Evolutionary conservation across 208 protist genomes (phyloP).

Genomic region (Trypanosoma boissoni): DNA sequence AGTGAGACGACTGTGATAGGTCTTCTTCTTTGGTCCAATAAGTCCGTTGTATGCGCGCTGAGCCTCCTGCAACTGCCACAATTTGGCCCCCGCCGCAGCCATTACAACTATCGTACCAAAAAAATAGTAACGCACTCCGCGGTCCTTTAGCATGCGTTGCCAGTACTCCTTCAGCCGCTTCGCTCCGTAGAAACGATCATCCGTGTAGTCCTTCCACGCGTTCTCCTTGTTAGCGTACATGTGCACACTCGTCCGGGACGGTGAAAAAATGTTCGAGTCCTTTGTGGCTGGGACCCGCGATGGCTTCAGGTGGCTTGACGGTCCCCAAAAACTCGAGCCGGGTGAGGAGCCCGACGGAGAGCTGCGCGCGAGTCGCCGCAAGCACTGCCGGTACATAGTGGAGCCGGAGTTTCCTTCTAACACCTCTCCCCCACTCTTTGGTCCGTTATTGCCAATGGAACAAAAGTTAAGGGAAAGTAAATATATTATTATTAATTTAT

Average conservation of each 20-base stretch:
- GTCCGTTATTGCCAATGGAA: background rate
- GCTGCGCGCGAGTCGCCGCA: background rate
- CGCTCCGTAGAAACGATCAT: conserved; percentile 81
- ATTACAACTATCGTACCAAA: conserved; percentile 65
- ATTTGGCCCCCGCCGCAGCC: conserved; percentile 36
- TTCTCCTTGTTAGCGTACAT: conserved; percentile 90
- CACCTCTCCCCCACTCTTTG: too few relatives aligned
- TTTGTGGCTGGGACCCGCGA: background rate
- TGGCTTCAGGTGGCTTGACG: background rate
- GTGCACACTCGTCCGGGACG: conserved; percentile 42
- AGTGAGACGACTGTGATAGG: conserved; percentile 78
- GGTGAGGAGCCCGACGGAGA: background rate
- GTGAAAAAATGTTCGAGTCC: conserved; percentile 12
- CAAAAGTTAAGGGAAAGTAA: background rate
- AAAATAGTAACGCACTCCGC: conserved; percentile 77
- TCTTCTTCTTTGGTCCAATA: conserved; percentile 77
- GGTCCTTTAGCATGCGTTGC: conserved; percentile 60
- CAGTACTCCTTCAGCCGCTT: conserved; percentile 78
- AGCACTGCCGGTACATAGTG: background rate
- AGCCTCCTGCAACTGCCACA: conserved; percentile 59
- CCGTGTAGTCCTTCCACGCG: conserved; percentile 78
- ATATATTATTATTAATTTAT: background rate
- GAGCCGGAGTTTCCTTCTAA: too few relatives aligned
- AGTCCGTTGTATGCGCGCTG: conserved; percentile 52
- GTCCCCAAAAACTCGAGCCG: background rate